Percentiles rank a stretch among this genome's conserved stretches.
Conservation (phyloP, 2,329 filamentous ascomycete genomes). For the Penicillium nordicum region DNA sequence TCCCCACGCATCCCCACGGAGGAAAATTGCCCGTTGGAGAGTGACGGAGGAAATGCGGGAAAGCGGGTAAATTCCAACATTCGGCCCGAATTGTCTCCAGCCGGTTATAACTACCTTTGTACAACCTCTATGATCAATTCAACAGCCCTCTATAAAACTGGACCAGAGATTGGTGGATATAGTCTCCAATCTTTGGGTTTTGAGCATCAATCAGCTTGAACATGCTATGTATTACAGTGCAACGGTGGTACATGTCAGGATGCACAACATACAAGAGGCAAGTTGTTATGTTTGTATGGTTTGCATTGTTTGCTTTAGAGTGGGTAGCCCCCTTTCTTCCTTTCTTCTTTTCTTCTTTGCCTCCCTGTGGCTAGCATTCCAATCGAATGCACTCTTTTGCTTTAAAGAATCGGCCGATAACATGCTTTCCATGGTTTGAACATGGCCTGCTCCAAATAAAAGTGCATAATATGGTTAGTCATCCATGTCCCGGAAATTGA, state of each 20-base stretch:
- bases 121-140: neutral
- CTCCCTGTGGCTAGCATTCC: neutral
- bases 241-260: neutral
- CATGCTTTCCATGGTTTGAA: neutral
- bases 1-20: conserved; percentile 19
- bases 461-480: too few species aligned
- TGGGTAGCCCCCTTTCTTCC: too few species aligned
- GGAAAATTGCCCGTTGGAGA: conserved; percentile 28
- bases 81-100: conserved; percentile 2
- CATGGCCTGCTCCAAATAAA: too few species aligned
- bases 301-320: neutral
- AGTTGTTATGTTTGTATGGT: neutral
- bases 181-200: neutral
- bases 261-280: too few species aligned
- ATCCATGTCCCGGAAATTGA: too few species aligned
- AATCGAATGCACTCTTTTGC: neutral
- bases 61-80: conserved; percentile 1
- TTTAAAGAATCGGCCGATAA: neutral
- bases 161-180: neutral
- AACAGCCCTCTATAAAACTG: neutral
- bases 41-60: conserved; percentile 8
- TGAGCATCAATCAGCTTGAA: neutral
- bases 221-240: neutral
- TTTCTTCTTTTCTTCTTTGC: too few species aligned
- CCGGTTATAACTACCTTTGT: neutral